phyloP scores from a whole-genome alignment of 2,329 filamentous ascomycete genomes.

The Pseudogymnoascus sp. region DNA sequence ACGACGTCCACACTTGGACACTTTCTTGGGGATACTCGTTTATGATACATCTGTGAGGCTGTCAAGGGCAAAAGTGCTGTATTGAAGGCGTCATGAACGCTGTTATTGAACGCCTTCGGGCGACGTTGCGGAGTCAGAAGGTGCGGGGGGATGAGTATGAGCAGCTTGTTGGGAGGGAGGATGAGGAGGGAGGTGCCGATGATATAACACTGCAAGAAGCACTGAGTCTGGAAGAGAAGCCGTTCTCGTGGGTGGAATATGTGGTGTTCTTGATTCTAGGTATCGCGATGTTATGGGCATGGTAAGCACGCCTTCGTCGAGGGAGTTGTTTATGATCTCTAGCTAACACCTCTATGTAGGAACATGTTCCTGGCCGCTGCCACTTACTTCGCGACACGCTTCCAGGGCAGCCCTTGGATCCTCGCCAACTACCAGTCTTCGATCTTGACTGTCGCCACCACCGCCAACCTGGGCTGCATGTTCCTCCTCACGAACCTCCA shows the following conservation, averaged over 20 bases:
- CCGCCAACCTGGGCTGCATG: constrained; percentile 72
- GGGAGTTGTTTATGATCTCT: background rate
- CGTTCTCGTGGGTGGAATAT: constrained; percentile 84
- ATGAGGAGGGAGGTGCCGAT: constrained; percentile 22
- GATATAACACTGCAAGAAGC: constrained; percentile 20
- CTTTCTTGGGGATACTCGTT: background rate
- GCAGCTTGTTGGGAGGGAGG: constrained; percentile 25
- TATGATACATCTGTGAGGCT: background rate
- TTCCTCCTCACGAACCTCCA: constrained; percentile 74
- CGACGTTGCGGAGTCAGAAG: constrained; percentile 28
- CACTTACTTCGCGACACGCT: constrained; percentile 83
- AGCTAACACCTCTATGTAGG: constrained; percentile 40
- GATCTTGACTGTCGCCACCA: constrained; percentile 76
- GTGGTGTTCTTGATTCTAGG: constrained; percentile 76
- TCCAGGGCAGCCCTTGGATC: constrained; percentile 62
- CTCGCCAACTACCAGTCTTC: constrained; percentile 79
- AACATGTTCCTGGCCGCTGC: constrained; percentile 98
- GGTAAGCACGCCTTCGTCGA: no score
- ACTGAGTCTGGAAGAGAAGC: constrained; percentile 27
- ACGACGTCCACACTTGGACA: background rate
- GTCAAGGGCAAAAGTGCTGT: background rate
- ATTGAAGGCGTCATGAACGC: background rate
- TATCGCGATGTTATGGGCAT: constrained; percentile 94
- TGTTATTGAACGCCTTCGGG: constrained; percentile 34
- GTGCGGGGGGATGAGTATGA: constrained; percentile 29